Conservation (phyloP, 2,329 filamentous ascomycete species). For the Sporothrix phasma region DNA sequence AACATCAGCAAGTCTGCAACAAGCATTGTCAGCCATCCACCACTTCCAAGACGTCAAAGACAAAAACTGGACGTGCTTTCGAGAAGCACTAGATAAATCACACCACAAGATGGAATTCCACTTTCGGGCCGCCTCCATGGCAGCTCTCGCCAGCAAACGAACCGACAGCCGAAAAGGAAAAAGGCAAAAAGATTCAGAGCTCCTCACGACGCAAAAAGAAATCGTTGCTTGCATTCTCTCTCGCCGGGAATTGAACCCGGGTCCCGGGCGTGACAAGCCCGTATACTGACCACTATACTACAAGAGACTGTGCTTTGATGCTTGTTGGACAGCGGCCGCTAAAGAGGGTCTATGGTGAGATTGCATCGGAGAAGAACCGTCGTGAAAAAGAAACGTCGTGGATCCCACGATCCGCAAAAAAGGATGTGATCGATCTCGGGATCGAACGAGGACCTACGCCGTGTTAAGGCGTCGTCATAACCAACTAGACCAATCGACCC, state of each 20-base stretch:
- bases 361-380: background rate
- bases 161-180: too few species aligned
- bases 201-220: background rate
- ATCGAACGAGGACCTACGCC: slow-evolving; percentile 4
- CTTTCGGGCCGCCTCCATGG: too few species aligned
- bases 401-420: background rate
- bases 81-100: too few species aligned
- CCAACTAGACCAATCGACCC: slow-evolving; percentile 6
- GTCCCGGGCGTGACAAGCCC: slow-evolving; percentile 3
- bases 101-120: too few species aligned
- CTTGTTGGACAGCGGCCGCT: background rate
- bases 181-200: too few species aligned
- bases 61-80: too few species aligned
- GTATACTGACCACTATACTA: slow-evolving; percentile 1
- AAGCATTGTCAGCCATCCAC: too few species aligned
- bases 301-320: background rate
- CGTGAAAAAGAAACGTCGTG: background rate
- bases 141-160: too few species aligned
- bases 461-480: slow-evolving; percentile 6
- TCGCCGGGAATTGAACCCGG: background rate
- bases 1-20: too few species aligned
- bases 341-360: background rate
- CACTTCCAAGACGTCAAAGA: too few species aligned
- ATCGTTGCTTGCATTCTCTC: background rate
- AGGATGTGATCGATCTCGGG: slow-evolving; percentile 4